phyloP scores from a whole-genome alignment of 208 protist species.

The Acanthamoeba divionensis region DNA sequence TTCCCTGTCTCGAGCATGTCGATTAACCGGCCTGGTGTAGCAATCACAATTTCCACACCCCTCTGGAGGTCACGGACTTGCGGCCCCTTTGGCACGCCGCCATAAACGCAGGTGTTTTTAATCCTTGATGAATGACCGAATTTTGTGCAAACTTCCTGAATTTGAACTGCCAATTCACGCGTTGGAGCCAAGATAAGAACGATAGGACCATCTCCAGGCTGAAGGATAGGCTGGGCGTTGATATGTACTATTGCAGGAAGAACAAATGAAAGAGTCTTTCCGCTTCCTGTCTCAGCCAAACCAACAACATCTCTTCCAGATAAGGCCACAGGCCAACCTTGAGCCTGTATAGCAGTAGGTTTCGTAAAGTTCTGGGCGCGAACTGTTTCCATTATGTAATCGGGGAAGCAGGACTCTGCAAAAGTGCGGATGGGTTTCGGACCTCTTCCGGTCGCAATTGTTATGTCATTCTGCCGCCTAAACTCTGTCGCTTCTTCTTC shows the following conservation, averaged over 20 bases:
- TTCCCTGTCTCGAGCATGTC: constrained; percentile 89
- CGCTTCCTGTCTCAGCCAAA: constrained; percentile 97
- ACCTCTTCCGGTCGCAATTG: constrained; percentile 61
- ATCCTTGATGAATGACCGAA: too few relatives aligned
- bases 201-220: constrained; percentile 73
- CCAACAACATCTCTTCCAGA: constrained; percentile 95
- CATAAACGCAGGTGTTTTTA: constrained; percentile 95
- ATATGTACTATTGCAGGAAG: constrained; percentile 93
- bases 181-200: constrained; percentile 94
- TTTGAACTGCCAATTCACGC: constrained; percentile 94
- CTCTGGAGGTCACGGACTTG: constrained; percentile 95
- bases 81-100: constrained; percentile 91
- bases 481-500: constrained; percentile 50
- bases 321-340: constrained; percentile 93
- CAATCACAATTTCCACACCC: constrained; percentile 91
- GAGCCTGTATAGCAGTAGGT: constrained; percentile 98
- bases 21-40: constrained; percentile 86
- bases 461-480: constrained; percentile 61
- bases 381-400: constrained; percentile 71
- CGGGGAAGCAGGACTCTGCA: constrained; percentile 73
- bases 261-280: constrained; percentile 98
- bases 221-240: constrained; percentile 68
- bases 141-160: constrained; percentile 95
- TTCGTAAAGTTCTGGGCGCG: constrained; percentile 80
- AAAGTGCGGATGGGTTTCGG: constrained; percentile 78